Percentiles rank a stretch among this genome's conserved stretches.
These are phyloP conservation scores for Beauveria varroae DNA, from an alignment of 2,329 filamentous ascomycete species.

Conservation along the genomic window DNA sequence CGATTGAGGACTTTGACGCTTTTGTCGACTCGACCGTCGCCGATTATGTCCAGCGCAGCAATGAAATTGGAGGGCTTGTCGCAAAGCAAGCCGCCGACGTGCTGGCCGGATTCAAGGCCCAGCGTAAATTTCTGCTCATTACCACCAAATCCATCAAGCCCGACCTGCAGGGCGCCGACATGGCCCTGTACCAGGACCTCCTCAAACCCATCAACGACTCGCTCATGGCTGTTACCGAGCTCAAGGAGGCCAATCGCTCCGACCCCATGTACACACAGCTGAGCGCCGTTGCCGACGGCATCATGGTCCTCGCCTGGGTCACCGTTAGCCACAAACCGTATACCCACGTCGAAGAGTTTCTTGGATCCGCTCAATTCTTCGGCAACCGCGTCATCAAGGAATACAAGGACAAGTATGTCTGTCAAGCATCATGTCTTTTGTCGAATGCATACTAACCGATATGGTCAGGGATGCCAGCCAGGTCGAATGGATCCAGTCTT, in stretches of 20 bases:
- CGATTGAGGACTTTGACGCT: constrained; percentile 81
- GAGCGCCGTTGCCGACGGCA: constrained; percentile 81
- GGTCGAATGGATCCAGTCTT: constrained; percentile 84
- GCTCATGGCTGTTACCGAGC: constrained; percentile 68
- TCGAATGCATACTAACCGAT: neutral
- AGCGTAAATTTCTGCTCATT: constrained; percentile 82
- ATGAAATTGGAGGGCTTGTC: constrained; percentile 68
- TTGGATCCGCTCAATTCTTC: constrained; percentile 83
- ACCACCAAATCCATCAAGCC: constrained; percentile 91
- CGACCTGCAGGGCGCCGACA: constrained; percentile 53
- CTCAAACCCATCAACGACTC: constrained; percentile 81
- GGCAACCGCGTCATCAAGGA: constrained; percentile 92
- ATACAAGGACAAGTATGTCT: constrained; percentile 61
- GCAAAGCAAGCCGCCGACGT: constrained; percentile 64
- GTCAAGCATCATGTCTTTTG: too few species aligned
- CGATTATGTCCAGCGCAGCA: constrained; percentile 70
- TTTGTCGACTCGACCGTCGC: constrained; percentile 68
- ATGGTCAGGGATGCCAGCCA: constrained; percentile 63
- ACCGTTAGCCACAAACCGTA: constrained; percentile 74
- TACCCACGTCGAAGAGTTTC: constrained; percentile 76
- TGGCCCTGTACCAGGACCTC: constrained; percentile 63
- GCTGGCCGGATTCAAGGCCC: constrained; percentile 64
- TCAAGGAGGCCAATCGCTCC: constrained; percentile 74
- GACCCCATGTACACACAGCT: constrained; percentile 73
- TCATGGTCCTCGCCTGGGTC: constrained; percentile 86